Percentiles rank a stretch among this genome's conserved stretches.
These are phyloP conservation scores for Russula emetica DNA, from an alignment of 768 basidiomycete species.

Conservation along the genomic window DNA sequence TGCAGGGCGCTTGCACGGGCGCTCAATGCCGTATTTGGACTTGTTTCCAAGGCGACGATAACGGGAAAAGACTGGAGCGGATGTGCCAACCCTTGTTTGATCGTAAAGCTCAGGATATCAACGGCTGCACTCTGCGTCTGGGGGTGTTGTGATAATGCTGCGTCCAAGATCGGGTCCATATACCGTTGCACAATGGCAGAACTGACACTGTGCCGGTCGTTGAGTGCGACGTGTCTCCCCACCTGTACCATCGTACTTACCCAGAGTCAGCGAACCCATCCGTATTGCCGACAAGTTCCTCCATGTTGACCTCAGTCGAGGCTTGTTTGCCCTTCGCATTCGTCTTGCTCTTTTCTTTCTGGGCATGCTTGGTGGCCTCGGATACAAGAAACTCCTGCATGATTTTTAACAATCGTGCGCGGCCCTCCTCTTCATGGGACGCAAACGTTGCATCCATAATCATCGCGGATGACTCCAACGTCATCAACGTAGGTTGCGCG, in stretches of 20 bases:
- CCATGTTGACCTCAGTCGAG: slow-evolving; percentile 68
- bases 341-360: slow-evolving; percentile 59
- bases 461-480: slow-evolving; percentile 63
- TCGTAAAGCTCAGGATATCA: slow-evolving; percentile 87
- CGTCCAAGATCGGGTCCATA: slow-evolving; percentile 71
- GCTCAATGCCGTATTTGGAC: slow-evolving; percentile 53
- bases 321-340: slow-evolving; percentile 39
- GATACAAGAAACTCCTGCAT: slow-evolving; percentile 89
- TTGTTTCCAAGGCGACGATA: slow-evolving; percentile 91
- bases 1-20: slow-evolving; percentile 79
- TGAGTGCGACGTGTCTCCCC: not conserved
- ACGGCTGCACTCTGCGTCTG: slow-evolving; percentile 79
- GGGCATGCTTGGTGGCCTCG: slow-evolving; percentile 73
- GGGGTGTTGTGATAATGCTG: slow-evolving; percentile 65
- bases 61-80: slow-evolving; percentile 93
- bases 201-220: slow-evolving; percentile 61
- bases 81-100: slow-evolving; percentile 93
- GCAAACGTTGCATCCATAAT: slow-evolving; percentile 91
- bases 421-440: slow-evolving; percentile 65
- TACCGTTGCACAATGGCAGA: slow-evolving; percentile 95
- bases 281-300: slow-evolving; percentile 90
- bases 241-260: slow-evolving; percentile 42
- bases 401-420: slow-evolving; percentile 73
- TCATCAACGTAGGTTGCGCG: slow-evolving; percentile 89
- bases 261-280: slow-evolving; percentile 96